Percentiles rank a stretch among this genome's conserved stretches.
phyloP scores from a whole-genome alignment of 176 grass and related monocot genomes.

The Phoenix roebelenii region DNA sequence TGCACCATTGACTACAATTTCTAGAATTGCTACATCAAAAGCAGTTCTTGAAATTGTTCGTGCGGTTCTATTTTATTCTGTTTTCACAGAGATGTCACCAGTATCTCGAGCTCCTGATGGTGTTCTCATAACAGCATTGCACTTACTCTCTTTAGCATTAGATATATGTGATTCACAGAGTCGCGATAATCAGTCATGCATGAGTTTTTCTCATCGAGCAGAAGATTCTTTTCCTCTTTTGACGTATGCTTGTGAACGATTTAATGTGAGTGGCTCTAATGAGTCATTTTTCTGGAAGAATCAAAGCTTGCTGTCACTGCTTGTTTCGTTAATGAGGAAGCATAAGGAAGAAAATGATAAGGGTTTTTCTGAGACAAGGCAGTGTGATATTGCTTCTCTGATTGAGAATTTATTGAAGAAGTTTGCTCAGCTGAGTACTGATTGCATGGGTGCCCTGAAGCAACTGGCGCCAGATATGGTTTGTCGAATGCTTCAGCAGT shows the following conservation, averaged over 20 bases:
- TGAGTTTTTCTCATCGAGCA: slow-evolving; percentile 29
- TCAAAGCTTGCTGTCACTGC: slow-evolving; percentile 58
- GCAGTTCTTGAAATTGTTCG: slow-evolving; percentile 69
- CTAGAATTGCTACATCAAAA: slow-evolving; percentile 71
- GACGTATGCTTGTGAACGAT: slow-evolving; percentile 47
- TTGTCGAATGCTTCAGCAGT: slow-evolving; percentile 22
- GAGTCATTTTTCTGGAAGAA: slow-evolving; percentile 44
- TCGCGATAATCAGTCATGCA: slow-evolving; percentile 48
- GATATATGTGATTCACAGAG: slow-evolving; percentile 69
- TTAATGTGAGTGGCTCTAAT: slow-evolving; percentile 12
- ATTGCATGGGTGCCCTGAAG: slow-evolving; percentile 47
- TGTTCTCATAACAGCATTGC: slow-evolving; percentile 77
- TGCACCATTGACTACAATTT: slow-evolving; percentile 52
- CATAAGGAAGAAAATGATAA: slow-evolving; percentile 74
- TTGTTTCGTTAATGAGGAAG: slow-evolving; percentile 71
- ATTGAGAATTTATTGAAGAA: slow-evolving; percentile 82
- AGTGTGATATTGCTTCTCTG: slow-evolving; percentile 75
- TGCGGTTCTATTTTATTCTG: slow-evolving; percentile 74
- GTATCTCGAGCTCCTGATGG: slow-evolving; percentile 69
- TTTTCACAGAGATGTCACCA: slow-evolving; percentile 27
- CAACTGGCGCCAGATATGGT: slow-evolving; percentile 58
- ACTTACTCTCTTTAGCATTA: slow-evolving; percentile 73
- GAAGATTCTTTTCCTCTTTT: slow-evolving; percentile 54
- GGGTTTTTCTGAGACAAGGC: slow-evolving; percentile 54
- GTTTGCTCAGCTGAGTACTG: slow-evolving; percentile 57